Conservation (phyloP, 768 basidiomycete species). For the Exidia glandulosa region DNA sequence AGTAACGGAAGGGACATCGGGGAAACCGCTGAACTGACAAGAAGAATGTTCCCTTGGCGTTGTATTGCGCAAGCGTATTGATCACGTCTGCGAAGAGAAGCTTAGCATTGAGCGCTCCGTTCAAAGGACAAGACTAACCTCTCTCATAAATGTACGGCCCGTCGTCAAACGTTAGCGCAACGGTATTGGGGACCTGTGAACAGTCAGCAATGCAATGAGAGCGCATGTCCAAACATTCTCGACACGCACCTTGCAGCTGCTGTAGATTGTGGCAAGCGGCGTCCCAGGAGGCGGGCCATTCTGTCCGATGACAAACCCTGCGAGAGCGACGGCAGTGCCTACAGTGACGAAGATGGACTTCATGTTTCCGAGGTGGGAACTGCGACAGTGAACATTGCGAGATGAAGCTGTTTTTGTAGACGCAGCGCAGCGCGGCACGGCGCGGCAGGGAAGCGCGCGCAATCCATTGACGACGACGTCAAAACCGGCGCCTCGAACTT, state of each 20-base stretch:
- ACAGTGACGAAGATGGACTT: too few species aligned
- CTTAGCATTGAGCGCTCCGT: background rate
- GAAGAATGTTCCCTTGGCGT: conserved; percentile 34
- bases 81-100: conserved; percentile 1
- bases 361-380: too few species aligned
- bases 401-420: too few species aligned
- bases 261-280: background rate
- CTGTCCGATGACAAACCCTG: background rate
- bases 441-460: too few species aligned
- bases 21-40: conserved; percentile 17
- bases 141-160: conserved; percentile 13
- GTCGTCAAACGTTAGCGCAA: conserved; percentile 17
- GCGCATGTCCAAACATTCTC: background rate
- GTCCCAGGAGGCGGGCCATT: background rate
- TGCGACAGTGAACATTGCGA: too few species aligned
- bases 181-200: background rate
- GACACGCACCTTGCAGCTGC: background rate
- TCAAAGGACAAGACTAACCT: background rate
- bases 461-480: too few species aligned
- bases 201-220: background rate
- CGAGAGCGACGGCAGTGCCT: background rate
- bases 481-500: too few species aligned
- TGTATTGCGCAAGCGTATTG: conserved; percentile 8
- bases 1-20: background rate
- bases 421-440: too few species aligned